Conservation (phyloP, 2,329 filamentous ascomycete species). For the Diplocarpon rosae region DNA sequence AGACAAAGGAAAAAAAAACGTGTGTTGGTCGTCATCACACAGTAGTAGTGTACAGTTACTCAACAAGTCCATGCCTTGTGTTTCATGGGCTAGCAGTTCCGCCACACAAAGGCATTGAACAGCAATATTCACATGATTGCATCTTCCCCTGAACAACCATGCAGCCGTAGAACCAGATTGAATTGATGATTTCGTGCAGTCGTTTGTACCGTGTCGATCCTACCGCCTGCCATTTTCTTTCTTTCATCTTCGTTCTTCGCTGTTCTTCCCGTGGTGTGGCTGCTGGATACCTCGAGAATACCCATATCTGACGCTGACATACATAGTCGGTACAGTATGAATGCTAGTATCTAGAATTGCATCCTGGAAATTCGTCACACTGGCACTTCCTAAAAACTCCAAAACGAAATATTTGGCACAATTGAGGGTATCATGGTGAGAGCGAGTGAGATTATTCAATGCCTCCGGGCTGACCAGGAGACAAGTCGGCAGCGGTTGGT, state of each 20-base stretch:
- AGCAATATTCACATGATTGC: conserved; percentile 13
- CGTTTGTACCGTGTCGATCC: conserved; percentile 8
- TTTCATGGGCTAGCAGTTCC: neutral
- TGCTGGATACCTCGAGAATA: conserved; percentile 16
- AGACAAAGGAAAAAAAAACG: neutral
- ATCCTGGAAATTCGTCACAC: neutral
- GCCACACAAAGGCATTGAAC: neutral
- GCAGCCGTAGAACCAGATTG: conserved; percentile 2
- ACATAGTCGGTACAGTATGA: neutral
- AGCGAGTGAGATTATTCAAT: conserved; percentile 12
- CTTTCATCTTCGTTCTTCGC: neutral
- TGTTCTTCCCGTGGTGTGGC: neutral
- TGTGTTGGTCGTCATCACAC: neutral
- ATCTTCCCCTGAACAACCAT: neutral
- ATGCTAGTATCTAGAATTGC: neutral
- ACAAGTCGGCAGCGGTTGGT: conserved; percentile 11
- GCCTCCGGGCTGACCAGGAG: conserved; percentile 13
- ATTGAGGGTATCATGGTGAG: conserved; percentile 1
- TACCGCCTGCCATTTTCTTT: neutral
- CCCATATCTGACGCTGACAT: neutral
- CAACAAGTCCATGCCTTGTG: neutral
- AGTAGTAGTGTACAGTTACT: neutral
- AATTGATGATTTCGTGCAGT: conserved; percentile 12
- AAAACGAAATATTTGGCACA: conserved; percentile 12
- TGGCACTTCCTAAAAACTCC: conserved; percentile 12